These are phyloP conservation scores for Aspergillus texensis DNA, from an alignment of 2,329 filamentous ascomycete species.

Conservation along the genomic window DNA sequence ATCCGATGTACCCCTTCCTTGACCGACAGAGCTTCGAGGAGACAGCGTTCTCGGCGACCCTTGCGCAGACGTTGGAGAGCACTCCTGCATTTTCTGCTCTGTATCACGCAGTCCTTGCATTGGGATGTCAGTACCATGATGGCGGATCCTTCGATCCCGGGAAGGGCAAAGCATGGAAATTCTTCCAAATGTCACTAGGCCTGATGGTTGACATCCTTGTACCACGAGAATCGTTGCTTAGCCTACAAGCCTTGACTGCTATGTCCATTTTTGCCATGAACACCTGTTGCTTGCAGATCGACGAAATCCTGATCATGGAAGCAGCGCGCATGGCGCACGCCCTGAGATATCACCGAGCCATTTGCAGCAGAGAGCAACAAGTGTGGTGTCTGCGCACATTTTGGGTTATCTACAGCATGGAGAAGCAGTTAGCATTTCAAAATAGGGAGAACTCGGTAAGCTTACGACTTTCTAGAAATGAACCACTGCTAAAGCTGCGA, in stretches of 20 bases:
- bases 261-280: neutral
- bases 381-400: constrained; percentile 32
- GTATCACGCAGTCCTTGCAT: constrained; percentile 40
- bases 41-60: constrained; percentile 45
- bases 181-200: constrained; percentile 3
- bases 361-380: neutral
- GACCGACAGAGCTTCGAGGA: constrained; percentile 39
- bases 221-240: neutral
- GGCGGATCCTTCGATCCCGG: neutral
- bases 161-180: constrained; percentile 1
- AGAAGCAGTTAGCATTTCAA: constrained; percentile 39
- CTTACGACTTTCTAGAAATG: neutral
- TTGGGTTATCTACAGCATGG: constrained; percentile 45
- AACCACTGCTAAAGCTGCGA: neutral
- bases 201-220: constrained; percentile 1
- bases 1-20: constrained; percentile 46
- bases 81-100: constrained; percentile 50
- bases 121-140: constrained; percentile 39
- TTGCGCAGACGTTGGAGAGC: constrained; percentile 56
- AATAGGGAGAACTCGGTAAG: constrained; percentile 36
- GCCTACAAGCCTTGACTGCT: neutral
- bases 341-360: neutral
- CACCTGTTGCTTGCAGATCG: constrained; percentile 2
- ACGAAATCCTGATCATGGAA: neutral
- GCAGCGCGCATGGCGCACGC: neutral